phyloP scores from a whole-genome alignment of 345 rosid species.

The Eucalyptus tenuipes region DNA sequence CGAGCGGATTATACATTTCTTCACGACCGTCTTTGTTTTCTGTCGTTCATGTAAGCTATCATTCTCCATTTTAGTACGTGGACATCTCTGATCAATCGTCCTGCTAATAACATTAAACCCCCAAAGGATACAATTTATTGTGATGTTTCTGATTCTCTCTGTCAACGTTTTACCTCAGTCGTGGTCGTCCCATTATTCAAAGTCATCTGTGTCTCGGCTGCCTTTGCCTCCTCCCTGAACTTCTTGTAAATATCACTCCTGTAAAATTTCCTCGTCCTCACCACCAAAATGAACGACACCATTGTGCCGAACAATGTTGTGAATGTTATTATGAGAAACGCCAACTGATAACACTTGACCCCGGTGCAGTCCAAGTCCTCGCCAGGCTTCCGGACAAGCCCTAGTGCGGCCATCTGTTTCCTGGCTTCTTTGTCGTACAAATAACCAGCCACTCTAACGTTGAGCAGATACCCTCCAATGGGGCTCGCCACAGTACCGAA shows the following conservation, averaged over 20 bases:
- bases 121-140: background rate
- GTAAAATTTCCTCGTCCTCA: slow-evolving; percentile 54
- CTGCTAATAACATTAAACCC: background rate
- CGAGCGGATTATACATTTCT: background rate
- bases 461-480: slow-evolving; percentile 43
- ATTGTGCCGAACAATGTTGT: slow-evolving; percentile 37
- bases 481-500: slow-evolving; percentile 58
- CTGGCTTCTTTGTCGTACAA: slow-evolving; percentile 45
- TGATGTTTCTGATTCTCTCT: background rate
- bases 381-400: slow-evolving; percentile 9
- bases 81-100: background rate
- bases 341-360: slow-evolving; percentile 32
- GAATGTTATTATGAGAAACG: slow-evolving; percentile 40
- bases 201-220: slow-evolving; percentile 24
- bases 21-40: background rate
- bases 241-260: slow-evolving; percentile 52
- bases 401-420: slow-evolving; percentile 27
- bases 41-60: background rate
- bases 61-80: background rate
- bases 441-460: slow-evolving; percentile 40
- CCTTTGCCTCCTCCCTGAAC: slow-evolving; percentile 31
- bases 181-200: background rate
- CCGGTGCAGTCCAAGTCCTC: slow-evolving; percentile 35
- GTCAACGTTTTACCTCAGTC: background rate
- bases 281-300: slow-evolving; percentile 36